Evolutionary conservation across 192 early-diverging fungal genomes (phyloP).

Genomic region (Phlyctochytrium arcticum): DNA sequence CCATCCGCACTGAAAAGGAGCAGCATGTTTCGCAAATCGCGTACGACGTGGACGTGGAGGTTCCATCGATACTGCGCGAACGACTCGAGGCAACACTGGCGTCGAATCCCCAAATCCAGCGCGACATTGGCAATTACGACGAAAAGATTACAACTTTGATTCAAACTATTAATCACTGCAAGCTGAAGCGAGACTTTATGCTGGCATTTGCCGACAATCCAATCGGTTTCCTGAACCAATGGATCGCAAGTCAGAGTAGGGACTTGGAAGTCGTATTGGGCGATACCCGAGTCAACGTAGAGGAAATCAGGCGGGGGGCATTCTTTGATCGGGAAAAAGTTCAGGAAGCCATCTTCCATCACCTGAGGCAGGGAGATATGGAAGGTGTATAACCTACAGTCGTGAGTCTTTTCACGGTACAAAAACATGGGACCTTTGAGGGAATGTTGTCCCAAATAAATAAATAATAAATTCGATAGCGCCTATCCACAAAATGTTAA

Average conservation of each 20-base stretch:
- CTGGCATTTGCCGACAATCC: constrained; percentile 81
- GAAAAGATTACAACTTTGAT: constrained; percentile 37
- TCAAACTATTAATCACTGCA: constrained; percentile 72
- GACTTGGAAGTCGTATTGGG: constrained; percentile 85
- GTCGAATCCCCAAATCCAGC: constrained; percentile 13
- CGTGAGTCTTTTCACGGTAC: no score
- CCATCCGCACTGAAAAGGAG: constrained; percentile 75
- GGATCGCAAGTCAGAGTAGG: constrained; percentile 88
- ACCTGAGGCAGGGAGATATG: constrained; percentile 45
- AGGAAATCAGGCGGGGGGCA: constrained; percentile 65
- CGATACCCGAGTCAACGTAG: constrained; percentile 67
- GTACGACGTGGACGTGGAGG: constrained; percentile 84
- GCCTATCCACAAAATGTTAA: no score
- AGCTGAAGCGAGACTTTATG: constrained; percentile 92
- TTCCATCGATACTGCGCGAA: constrained; percentile 68
- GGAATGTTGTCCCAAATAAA: no score
- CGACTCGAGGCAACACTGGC: constrained; percentile 42
- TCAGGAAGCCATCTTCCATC: constrained; percentile 88
- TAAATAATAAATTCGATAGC: no score
- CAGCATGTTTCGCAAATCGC: constrained; percentile 71
- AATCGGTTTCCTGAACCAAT: constrained; percentile 84
- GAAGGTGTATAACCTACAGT: no score
- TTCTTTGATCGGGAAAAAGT: constrained; percentile 78
- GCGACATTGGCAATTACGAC: constrained; percentile 41
- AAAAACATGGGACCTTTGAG: no score